Evolutionary conservation across 306 rosid genomes (phyloP), one percentile per base, ranked within the genome.

Genomic region (Trifolium fragiferum): DNA sequence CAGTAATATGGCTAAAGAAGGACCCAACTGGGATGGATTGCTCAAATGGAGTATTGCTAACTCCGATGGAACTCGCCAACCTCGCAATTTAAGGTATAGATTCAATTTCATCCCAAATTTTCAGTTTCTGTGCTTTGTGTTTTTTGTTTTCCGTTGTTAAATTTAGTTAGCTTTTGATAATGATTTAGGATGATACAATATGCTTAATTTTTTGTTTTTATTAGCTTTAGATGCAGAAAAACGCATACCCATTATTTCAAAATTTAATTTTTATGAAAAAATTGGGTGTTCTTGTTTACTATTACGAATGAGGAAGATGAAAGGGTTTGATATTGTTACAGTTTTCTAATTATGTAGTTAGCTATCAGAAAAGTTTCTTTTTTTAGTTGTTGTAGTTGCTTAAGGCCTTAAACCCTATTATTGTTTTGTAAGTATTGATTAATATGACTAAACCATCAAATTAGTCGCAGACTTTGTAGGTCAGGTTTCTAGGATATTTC

Each of bases 1-100:
- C 18, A 6, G 13, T 69, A 35, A 13, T 74, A 92, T 92, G 97
- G 96, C 97, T 4, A 82, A 86, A 66, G 92, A 87, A 7, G 90
- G 88, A 73, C 96, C 90, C 70, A 88, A 90, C 77, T 92, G 97
- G 97, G 93, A 92, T 10, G 97, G 97, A 13, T 82, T 90, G 83
- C 93, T 92, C 73, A 88, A 92, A 65, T 92, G 97, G 97, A 92
- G 97, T 63, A 82, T 90, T 20, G 85, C 93, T 12, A 77, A 92
- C 82, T 86, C 96, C 46, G 97, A 92, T 13, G 96, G 93, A 8
- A 87, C 96, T 78, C 86, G 57, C 7, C 92, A 96, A 50, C 49
- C 74, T 81, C 85, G 90, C 38, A 68, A 89, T 72, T 64, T 92
- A 70, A 92, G 96, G 96, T 80, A 0, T 35, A 23, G 5, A 53